Evolutionary conservation across 164 flowering plant genomes (phyloP).

Genomic region (Vitis vinifera): ASM3070453v1 NC_081810.1:2082001-2082500

Average conservation of each 20-base stretch:
- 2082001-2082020: slow-evolving; percentile 62
- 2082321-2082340: slow-evolving; percentile 50
- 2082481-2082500: slow-evolving; percentile 37
- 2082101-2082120: slow-evolving; percentile 8
- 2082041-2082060: slow-evolving; percentile 50
- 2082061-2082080: slow-evolving; percentile 11
- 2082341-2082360: slow-evolving; percentile 22
- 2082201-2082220: slow-evolving; percentile 41
- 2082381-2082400: slow-evolving; percentile 37
- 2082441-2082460: slow-evolving; percentile 41
- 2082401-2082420: slow-evolving; percentile 50
- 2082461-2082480: slow-evolving; percentile 42
- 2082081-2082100: slow-evolving; percentile 13
- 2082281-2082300: slow-evolving; percentile 15
- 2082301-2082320: slow-evolving; percentile 38
- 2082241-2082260: slow-evolving; percentile 23
- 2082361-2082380: slow-evolving; percentile 23
- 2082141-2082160: slow-evolving; percentile 17
- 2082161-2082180: slow-evolving; percentile 37
- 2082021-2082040: slow-evolving; percentile 44
- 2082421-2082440: slow-evolving; percentile 35
- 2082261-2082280: slow-evolving; percentile 37
- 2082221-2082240: slow-evolving; percentile 26
- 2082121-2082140: slow-evolving; percentile 51
- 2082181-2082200: slow-evolving; percentile 57